Conservation (phyloP, 257 asterid genomes). For the Knoxia roxburghii region DNA sequence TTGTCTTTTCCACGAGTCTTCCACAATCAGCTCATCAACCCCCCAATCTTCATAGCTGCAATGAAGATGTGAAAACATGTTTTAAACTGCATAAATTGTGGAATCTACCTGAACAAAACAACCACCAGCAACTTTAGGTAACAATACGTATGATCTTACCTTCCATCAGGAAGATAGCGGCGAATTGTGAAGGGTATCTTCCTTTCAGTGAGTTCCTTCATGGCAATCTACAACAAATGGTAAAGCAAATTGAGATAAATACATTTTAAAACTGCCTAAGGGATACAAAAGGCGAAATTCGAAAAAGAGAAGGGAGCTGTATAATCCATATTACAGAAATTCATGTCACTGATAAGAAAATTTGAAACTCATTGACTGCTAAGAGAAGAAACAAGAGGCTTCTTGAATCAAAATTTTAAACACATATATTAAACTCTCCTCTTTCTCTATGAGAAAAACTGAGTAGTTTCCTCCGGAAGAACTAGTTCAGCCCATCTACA, state of each 20-base stretch:
- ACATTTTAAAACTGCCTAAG: no score
- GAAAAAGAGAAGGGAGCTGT: neutral
- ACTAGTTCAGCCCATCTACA: neutral
- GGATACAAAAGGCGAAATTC: neutral
- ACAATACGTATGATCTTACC: conserved; percentile 33
- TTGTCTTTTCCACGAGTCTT: conserved; percentile 53
- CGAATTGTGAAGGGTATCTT: conserved; percentile 92
- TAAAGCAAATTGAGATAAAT: no score
- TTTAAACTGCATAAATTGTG: neutral
- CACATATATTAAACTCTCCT: neutral
- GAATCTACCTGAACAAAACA: neutral
- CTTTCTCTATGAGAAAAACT: neutral
- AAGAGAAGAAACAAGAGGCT: neutral
- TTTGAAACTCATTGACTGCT: neutral
- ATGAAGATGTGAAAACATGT: neutral
- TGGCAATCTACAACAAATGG: conserved; percentile 58
- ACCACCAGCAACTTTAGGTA: neutral
- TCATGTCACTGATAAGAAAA: neutral
- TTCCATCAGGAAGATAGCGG: conserved; percentile 87
- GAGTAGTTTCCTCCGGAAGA: neutral
- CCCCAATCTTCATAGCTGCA: conserved; percentile 49
- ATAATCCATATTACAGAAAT: neutral
- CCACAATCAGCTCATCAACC: conserved; percentile 47
- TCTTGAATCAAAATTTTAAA: neutral
- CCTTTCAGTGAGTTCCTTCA: conserved; percentile 84